Percentiles rank a stretch among this genome's conserved stretches.
These are phyloP conservation scores for Cyanidioschyzon merolae DNA, from an alignment of 23 red algal species.

Conservation along the genomic window DNA sequence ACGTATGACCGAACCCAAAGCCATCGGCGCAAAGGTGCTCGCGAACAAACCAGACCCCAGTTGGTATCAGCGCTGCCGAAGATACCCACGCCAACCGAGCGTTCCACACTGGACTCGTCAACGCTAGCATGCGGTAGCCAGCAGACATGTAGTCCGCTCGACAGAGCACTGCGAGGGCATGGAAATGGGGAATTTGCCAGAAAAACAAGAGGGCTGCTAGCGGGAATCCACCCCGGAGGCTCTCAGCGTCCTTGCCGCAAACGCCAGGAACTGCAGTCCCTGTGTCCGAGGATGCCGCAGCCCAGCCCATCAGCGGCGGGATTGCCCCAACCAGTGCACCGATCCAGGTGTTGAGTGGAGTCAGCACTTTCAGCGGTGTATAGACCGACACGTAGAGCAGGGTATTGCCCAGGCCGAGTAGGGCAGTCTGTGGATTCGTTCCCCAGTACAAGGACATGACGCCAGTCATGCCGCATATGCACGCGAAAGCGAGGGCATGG, in stretches of 20 bases:
- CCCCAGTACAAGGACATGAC: conserved; percentile 24
- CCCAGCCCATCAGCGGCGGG: conserved; percentile 84
- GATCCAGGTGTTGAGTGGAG: conserved; percentile 68
- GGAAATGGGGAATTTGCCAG: conserved; percentile 99
- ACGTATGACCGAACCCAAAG: conserved; percentile 39
- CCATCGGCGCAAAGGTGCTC: conserved; percentile 28
- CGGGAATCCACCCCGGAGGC: conserved; percentile 35
- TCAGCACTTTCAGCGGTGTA: conserved; percentile 70
- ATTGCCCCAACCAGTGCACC: conserved; percentile 91
- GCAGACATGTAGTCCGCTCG: conserved; percentile 57
- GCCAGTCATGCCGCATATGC: conserved; percentile 35
- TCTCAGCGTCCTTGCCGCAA: not conserved
- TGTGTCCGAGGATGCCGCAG: conserved; percentile 30
- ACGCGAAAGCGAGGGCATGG: conserved; percentile 46
- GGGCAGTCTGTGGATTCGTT: conserved; percentile 36
- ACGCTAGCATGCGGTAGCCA: conserved; percentile 68
- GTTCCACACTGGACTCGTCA: conserved; percentile 39
- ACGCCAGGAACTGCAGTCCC: not conserved
- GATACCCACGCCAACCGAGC: conserved; percentile 39
- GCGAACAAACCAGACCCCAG: conserved; percentile 30
- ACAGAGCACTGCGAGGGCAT: conserved; percentile 60
- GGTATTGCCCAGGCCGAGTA: conserved; percentile 59
- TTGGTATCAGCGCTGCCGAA: conserved; percentile 37
- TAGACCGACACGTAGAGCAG: conserved; percentile 80
- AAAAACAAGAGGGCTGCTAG: conserved; percentile 49